Evolutionary conservation across 2,329 filamentous ascomycete genomes (phyloP), one percentile per base, ranked within the genome.

Genomic region (Sporothrix pseudoabietina): DNA sequence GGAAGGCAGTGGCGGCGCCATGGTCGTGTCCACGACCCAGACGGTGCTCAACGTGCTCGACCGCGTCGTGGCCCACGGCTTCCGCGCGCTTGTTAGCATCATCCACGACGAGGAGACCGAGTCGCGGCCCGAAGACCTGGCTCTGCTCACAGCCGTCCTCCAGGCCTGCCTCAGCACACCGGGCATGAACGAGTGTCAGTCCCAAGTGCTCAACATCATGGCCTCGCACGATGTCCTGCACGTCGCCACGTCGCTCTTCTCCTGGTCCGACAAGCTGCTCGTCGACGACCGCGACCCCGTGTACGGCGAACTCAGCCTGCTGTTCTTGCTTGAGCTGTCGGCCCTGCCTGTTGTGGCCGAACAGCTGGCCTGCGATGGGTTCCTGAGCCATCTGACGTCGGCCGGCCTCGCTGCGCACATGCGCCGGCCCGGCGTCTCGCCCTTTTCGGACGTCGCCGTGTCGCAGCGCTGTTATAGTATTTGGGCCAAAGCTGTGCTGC

Each of bases 301-400:
- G 41, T 98, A 98, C 80, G 96, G 94, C 76, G 94, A 98, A 79
- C 88, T 98, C n/a, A 93, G 92, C 78, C 87, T 97, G 55, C 87
- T 94, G 35, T 97, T 98, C 81, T 86, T 99, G 16, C 89, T 97
- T 30, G 93, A 97, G 77, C 87, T 99, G 14, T 97, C 94, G 0
- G 91, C 89, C 16, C 87, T 98, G 16, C 92, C 92, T 0, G 82
- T 89, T 22, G 87, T 98, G 70, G 95, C 96, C 2, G 95, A 98
- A 80, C 92, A 96, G 76, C 89, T 99, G 77, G 96, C 95, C 0
- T 91, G 94, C 55, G 94, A 97, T 77, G 94, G 92, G 44, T 85
- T 97, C 16, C 87, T 99, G 6, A 89, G 90, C 77, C 92, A 93
- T 75, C 85, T 98, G 69, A 89, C 92, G 26, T 91, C 91, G 0